Conservation (phyloP, 768 basidiomycete genomes). For the Hericium coralloides region DNA sequence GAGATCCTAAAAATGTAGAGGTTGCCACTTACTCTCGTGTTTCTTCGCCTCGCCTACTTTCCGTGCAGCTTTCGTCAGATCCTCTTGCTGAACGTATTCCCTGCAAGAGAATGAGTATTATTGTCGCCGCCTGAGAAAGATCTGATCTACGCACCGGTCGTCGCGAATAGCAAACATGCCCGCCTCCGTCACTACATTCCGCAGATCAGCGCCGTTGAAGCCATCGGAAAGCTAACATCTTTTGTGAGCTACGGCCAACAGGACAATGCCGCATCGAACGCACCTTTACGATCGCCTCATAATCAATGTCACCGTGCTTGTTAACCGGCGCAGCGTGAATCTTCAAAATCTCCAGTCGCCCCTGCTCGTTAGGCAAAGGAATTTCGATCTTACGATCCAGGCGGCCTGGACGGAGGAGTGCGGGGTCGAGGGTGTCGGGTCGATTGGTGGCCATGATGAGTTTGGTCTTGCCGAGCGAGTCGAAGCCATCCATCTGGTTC, state of each 20-base stretch:
- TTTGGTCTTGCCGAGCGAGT: conserved; percentile 90
- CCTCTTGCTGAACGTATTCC: conserved; percentile 89
- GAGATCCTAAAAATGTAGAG: background rate
- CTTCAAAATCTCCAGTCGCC: conserved; percentile 92
- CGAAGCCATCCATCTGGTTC: conserved; percentile 99
- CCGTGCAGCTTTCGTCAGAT: conserved; percentile 90
- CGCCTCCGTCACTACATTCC: conserved; percentile 91
- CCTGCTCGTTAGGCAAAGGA: conserved; percentile 95
- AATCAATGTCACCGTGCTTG: conserved; percentile 93
- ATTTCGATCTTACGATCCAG: conserved; percentile 98
- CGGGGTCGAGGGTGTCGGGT: conserved; percentile 96
- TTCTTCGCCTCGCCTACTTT: conserved; percentile 97
- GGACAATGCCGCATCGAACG: conserved; percentile 4
- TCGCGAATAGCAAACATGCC: conserved; percentile 99
- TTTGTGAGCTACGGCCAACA: background rate
- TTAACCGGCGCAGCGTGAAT: conserved; percentile 93
- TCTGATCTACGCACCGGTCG: conserved; percentile 59
- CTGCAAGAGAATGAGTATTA: conserved; percentile 26
- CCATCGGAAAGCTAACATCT: conserved; percentile 63
- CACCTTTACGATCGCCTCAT: conserved; percentile 96
- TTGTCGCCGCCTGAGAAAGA: background rate
- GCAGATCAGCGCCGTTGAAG: conserved; percentile 95
- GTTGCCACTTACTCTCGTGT: conserved; percentile 73
- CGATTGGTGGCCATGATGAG: conserved; percentile 99
- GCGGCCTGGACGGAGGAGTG: conserved; percentile 90